These are phyloP conservation scores for Ophiostoma ulmi DNA, from an alignment of 2,329 filamentous ascomycete genomes.

Conservation along the genomic window DNA sequence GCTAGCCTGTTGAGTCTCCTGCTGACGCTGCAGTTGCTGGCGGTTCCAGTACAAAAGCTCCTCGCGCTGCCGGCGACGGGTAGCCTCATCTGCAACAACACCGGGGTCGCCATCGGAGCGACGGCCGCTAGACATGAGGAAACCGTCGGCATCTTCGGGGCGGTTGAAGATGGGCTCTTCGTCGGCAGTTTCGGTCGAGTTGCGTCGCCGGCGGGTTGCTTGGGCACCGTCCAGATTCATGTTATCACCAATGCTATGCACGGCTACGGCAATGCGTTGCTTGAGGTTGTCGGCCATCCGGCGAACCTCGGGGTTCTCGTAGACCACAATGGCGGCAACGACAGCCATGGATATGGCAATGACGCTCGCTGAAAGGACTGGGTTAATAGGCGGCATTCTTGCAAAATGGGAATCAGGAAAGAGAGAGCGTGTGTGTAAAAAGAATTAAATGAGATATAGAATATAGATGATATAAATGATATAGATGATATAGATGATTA, in stretches of 20 bases:
- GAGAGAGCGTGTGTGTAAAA: no score
- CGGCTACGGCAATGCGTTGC: conserved; percentile 55
- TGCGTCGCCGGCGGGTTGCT: conserved; percentile 26
- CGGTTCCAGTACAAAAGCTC: conserved; percentile 64
- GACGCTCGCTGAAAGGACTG: conserved; percentile 52
- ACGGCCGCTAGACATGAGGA: conserved; percentile 48
- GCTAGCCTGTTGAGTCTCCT: conserved; percentile 29
- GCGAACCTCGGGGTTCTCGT: conserved; percentile 59
- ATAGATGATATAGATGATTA: neutral
- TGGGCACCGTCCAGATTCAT: conserved; percentile 39
- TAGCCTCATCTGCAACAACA: conserved; percentile 59
- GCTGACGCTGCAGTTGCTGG: conserved; percentile 45
- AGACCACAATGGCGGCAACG: conserved; percentile 55
- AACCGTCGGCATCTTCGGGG: conserved; percentile 61
- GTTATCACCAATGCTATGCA: conserved; percentile 55
- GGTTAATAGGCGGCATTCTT: conserved; percentile 53
- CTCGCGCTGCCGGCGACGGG: conserved; percentile 55
- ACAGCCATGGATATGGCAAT: conserved; percentile 54
- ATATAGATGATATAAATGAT: no score
- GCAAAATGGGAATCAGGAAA: no score
- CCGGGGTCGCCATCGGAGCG: conserved; percentile 38
- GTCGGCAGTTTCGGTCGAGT: conserved; percentile 42
- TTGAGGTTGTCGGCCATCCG: conserved; percentile 58
- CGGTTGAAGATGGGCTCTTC: conserved; percentile 57
- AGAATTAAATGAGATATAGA: no score